Conservation (phyloP, 2,329 filamentous ascomycete species). For the Calonectria crousiana region DNA sequence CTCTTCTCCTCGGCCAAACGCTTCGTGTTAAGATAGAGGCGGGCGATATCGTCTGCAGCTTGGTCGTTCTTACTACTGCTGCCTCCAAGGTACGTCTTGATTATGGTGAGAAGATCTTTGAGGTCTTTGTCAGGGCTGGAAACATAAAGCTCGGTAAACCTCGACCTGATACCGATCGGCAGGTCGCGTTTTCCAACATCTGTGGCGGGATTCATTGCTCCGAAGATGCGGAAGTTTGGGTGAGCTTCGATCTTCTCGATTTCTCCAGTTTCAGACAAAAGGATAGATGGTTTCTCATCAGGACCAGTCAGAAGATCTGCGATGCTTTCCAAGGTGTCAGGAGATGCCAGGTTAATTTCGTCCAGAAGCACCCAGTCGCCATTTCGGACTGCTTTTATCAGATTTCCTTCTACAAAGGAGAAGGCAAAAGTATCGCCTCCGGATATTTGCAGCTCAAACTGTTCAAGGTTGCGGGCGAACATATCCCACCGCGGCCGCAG, state of each 20-base stretch:
- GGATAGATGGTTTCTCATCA: conserved; percentile 80
- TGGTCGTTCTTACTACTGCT: conserved; percentile 78
- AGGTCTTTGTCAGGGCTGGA: conserved; percentile 88
- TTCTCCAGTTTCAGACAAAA: conserved; percentile 93
- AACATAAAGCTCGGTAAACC: conserved; percentile 97
- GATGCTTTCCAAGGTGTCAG: conserved; percentile 94
- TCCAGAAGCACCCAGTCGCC: conserved; percentile 98
- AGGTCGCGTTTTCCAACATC: conserved; percentile 97
- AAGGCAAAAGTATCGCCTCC: conserved; percentile 87
- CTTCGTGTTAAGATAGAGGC: conserved; percentile 90
- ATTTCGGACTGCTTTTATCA: conserved; percentile 95
- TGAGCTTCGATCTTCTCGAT: conserved; percentile 92
- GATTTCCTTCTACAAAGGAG: conserved; percentile 94
- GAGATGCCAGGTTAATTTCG: conserved; percentile 95
- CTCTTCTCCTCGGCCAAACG: conserved; percentile 82
- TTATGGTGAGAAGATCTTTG: conserved; percentile 88
- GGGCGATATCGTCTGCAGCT: conserved; percentile 83
- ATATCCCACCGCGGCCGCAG: conserved; percentile 80
- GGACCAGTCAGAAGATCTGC: conserved; percentile 86
- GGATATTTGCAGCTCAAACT: conserved; percentile 84
- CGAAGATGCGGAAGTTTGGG: conserved; percentile 94
- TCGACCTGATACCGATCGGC: conserved; percentile 86
- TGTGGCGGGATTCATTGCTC: conserved; percentile 98
- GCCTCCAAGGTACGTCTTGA: conserved; percentile 86
- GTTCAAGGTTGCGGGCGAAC: conserved; percentile 80